Base-by-base conservation (phyloP, 352 stramenopile genomes). In the Pythium brachiatum region DNA sequence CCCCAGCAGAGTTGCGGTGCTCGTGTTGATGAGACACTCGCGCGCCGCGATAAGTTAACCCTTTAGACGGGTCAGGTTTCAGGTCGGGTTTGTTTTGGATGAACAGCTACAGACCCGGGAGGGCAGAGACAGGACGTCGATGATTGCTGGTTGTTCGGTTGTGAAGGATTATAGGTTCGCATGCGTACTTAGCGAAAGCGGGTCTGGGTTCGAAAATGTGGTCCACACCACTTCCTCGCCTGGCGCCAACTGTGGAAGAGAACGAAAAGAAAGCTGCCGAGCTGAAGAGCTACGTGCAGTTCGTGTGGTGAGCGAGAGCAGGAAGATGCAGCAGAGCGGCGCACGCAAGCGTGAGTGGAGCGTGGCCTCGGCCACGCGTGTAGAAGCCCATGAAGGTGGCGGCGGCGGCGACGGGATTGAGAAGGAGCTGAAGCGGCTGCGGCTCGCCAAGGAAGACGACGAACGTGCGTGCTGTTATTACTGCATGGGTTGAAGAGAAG, bases 341-440 rank as follows among this genome's bases (percentile, higher is more conserved):
- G 66, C 66, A 25, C 62, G 69, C 27, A 85, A 85, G 69, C 76
- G 76, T 57, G 75, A 74, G 64, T 72, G 75, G 62, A 60, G 52
- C 18, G 60, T 54, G 11, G 44, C 21, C 23, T 23, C n/a, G 57
- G 57, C 47, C 25, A 25, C 47, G 47, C 27, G 34, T 20, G 48
- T 44, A 36, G 21, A n/a, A 20, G 29, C 25, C 18, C 29, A 18
- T 27, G 39, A n/a, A 20, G 52, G 29, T 26, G 25, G 21, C 31
- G 51, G 41, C 31, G 46, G 55, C 46, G 76, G 74, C 43, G 76
- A 86, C 23, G 65, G 66, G 7, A 88, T 92, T 48, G 83, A 88
- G 59, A 79, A 77, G 29, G 81, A 89, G 52, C 76, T 92, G 73
- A 92, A 92, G 67, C 74, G 78, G 34, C 72, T 92, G 69, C 80